phyloP scores from a whole-genome alignment of 805 yeast genomes.

The Candida incommunis region DNA sequence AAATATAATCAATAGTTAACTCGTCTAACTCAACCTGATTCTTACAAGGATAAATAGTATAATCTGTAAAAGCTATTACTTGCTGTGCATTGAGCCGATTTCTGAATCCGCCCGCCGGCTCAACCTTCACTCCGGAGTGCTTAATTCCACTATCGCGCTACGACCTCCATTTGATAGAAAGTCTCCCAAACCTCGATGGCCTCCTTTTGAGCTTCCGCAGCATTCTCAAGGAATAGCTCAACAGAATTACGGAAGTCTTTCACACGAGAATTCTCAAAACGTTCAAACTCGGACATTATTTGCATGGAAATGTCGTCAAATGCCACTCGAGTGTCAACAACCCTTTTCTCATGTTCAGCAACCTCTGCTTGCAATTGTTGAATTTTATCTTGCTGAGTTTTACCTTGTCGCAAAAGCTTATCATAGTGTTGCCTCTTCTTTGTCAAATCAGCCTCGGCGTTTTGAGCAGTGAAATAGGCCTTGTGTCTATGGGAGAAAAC shows the following conservation, averaged over 20 bases:
- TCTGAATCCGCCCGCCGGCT: no score
- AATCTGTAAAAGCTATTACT: no score
- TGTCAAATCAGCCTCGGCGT: conserved; percentile 31
- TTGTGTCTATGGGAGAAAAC: conserved; percentile 65
- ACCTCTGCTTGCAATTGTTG: conserved; percentile 46
- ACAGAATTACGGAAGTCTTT: conserved; percentile 79
- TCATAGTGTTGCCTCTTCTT: conserved; percentile 35
- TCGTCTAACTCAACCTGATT: background rate
- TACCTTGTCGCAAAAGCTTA: conserved; percentile 30
- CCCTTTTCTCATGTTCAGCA: conserved; percentile 37
- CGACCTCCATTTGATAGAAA: conserved; percentile 42
- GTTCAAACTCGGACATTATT: conserved; percentile 51
- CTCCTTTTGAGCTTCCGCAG: conserved; percentile 88
- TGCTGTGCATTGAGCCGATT: no score
- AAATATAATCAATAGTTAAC: no score
- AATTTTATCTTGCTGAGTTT: conserved; percentile 49
- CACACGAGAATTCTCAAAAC: conserved; percentile 61
- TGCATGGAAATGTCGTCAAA: conserved; percentile 51
- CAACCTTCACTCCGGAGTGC: no score
- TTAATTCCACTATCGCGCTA: no score
- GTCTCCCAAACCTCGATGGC: conserved; percentile 34
- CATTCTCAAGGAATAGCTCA: conserved; percentile 79
- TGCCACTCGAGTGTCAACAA: conserved; percentile 37
- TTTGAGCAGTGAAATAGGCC: conserved; percentile 30
- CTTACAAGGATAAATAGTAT: background rate